Base-by-base conservation (phyloP, 2,329 filamentous ascomycete species). In the Fonsecaea erecta region DNA sequence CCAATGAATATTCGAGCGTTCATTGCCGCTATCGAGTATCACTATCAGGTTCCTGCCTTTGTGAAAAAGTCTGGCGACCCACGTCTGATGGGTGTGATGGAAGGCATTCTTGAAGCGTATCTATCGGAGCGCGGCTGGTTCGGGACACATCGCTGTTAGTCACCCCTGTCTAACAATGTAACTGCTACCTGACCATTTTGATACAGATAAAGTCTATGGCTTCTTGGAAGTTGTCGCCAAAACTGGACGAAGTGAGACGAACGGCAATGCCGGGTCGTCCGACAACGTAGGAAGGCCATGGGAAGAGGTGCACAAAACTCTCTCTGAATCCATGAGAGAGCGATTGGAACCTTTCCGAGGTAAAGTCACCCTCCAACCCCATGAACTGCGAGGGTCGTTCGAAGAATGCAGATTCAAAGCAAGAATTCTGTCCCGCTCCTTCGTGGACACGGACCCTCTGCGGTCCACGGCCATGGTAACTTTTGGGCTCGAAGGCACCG, bases 361-460 rank as follows among this genome's bases (percentile, higher is more conserved):
- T n/a, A 66, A 66, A 59, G 51, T 55, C 21, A 63, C 55, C 32
- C 24, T 65, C 2, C 63, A 65, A 48, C 63, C 63, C 12, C 63
- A 65, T 28, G 26, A 65, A 43, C 43, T 65, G 7, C 52, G 63
- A 34, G 63, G 63, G 35, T 62, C 63, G 1, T 65, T 65, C 58
- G 63, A 65, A 48, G 63, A 65, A 48, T 65, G 63, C 53, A 65
- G 63, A 43, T 65, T 65, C 63, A 65, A 65, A 32, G 63, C 63
- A 30, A 54, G 63, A 24, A 62, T 65, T 24, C 43, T 65, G 26
- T 65, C 63, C 26, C 58, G 63, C 7, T 57, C 63, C 8, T 65
- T 60, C 16, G 58, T 65, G 12, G 63, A 65, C 26, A 40, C 52
- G 2, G 63, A 65, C 48, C 59, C 59, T 16, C 24, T 14, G 24